Evolutionary conservation across 306 rosid genomes (phyloP), one percentile per base, ranked within the genome.

Genomic region (Prunus padus): DNA sequence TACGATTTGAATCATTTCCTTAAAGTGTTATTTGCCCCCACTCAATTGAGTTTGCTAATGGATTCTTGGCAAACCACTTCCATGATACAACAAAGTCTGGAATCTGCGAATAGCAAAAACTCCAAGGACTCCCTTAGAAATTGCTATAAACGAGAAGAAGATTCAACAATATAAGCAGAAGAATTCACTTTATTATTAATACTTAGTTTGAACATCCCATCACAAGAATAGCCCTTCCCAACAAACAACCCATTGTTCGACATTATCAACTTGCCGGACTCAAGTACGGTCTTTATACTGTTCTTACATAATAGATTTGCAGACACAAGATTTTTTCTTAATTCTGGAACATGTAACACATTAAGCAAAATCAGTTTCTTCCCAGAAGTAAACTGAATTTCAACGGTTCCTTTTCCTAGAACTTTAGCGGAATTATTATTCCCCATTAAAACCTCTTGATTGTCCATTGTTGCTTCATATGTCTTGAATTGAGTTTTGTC

Each of bases 151-250:
- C 47, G 15, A 73, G 20, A 31, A 31, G 11, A 22, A 54, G 60
- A 42, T 72, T 22, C 61, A 59, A 31, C 11, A 25, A 59, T 73
- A 56, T 44, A 59, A 73, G 10, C 0, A 73, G 16, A 57, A 73
- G 11, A 57, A 59, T 59, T 59, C 5, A 23, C 54, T 23, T 42
- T 71, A 71, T 40, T 44, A 59, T 37, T 40, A 25, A 40, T 73
- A 59, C 8, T 57, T 4, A 73, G 77, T 59, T 73, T 73, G 25
- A 54, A 57, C 68, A 74, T 74, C 8, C 20, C 60, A 18, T 74
- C 78, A 74, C 23, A 61, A 46, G 61, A 28, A 18, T 62, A 62
- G 1, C 62, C 51, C 16, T 47, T 47, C 26, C 61, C 50, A 23
- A 74, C 47, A 62, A 74, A 74, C 25, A 16, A 3, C 20, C 8